Evolutionary conservation across 2,329 filamentous ascomycete species (phyloP).

Genomic region (Grosmannia serpens): DNA sequence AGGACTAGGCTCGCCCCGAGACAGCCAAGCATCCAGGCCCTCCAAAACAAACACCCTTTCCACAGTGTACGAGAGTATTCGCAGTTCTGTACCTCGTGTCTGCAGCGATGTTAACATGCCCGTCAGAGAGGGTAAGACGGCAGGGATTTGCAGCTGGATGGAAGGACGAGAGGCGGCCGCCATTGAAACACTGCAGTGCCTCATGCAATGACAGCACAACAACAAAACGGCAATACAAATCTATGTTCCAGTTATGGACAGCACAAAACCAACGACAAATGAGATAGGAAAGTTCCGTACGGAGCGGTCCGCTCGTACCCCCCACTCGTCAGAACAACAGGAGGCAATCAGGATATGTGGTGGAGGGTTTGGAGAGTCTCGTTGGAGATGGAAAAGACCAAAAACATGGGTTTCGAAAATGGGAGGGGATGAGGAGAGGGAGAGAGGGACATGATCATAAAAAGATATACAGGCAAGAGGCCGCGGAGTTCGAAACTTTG

Average conservation of each 20-base stretch:
- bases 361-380: neutral
- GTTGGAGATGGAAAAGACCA: neutral
- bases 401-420: neutral
- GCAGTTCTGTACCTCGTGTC: no score
- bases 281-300: neutral
- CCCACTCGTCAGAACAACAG: neutral
- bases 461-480: neutral
- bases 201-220: neutral
- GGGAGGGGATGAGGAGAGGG: neutral
- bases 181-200: neutral
- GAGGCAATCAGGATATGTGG: neutral
- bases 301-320: neutral
- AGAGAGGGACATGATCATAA: neutral
- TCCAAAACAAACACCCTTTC: no score
- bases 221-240: neutral
- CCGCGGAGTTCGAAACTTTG: neutral
- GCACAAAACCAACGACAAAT: neutral
- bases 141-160: no score
- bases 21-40: no score
- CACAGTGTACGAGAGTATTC: no score
- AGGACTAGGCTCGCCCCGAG: no score
- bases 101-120: no score
- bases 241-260: constrained; percentile 1
- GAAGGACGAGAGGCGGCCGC: no score
- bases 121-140: no score